Evolutionary conservation across 345 rosid genomes (phyloP).

Genomic region (Hypericum androsaemum): DNA sequence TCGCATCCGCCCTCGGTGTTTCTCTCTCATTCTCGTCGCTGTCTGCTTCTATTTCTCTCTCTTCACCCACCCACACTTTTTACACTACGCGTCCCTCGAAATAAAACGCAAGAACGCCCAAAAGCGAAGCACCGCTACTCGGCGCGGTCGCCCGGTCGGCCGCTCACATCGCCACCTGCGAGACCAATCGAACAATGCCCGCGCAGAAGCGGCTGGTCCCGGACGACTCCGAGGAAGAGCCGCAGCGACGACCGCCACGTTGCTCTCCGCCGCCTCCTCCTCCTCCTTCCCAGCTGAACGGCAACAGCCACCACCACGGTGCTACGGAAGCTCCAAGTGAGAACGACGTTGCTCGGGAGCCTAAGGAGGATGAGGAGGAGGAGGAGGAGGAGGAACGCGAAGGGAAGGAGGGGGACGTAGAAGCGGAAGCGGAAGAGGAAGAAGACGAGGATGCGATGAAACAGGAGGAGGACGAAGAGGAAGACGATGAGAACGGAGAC

Average conservation of each 20-base stretch:
- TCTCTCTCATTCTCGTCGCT: too few relatives aligned
- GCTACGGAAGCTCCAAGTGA: neutral
- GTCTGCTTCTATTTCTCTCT: too few relatives aligned
- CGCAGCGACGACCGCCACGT: slow-evolving; percentile 22
- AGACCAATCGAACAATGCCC: slow-evolving; percentile 49
- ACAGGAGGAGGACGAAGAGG: slow-evolving; percentile 22
- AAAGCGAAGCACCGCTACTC: too few relatives aligned
- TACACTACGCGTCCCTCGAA: too few relatives aligned
- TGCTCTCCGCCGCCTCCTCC: slow-evolving; percentile 12
- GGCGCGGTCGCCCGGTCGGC: too few relatives aligned
- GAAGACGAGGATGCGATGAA: slow-evolving; percentile 7
- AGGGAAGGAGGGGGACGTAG: slow-evolving; percentile 10
- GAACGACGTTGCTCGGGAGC: slow-evolving; percentile 22
- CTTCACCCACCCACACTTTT: too few relatives aligned
- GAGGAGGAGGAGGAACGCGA: slow-evolving; percentile 5
- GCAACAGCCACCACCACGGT: too few relatives aligned
- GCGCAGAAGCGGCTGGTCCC: slow-evolving; percentile 56
- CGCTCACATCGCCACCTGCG: too few relatives aligned
- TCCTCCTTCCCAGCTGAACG: too few relatives aligned
- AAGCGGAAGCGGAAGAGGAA: slow-evolving; percentile 8
- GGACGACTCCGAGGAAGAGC: slow-evolving; percentile 26
- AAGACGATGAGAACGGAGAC: slow-evolving; percentile 16
- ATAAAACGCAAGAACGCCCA: too few relatives aligned
- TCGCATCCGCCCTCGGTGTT: too few relatives aligned
- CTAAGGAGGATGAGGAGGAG: slow-evolving; percentile 16